Base-by-base conservation (phyloP, 306 rosid species). In the Lupinus albus region DNA sequence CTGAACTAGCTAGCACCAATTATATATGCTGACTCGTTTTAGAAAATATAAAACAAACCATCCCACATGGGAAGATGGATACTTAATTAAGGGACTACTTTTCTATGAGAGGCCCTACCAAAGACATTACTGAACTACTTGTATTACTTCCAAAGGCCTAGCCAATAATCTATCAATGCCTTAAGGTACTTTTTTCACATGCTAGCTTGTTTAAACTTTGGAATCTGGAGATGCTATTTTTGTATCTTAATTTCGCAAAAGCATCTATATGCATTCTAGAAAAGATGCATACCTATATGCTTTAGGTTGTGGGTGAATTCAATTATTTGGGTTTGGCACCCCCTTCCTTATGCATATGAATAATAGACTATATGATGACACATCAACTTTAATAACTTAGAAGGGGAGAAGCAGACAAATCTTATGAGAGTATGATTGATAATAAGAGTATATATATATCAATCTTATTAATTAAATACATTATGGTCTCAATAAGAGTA, bases 141-240 rank as follows among this genome's bases (percentile, higher is more conserved):
- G 60, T 57, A 3, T 33, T 54, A 14, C 70, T 67, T 61, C 67
- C 54, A 54, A 54, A 61, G 67, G 14, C 39, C 68, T 72, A 50
- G 44, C 53, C 47, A 78, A 74, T 64, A 73, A 79, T 74, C 69
- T 51, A 21, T 60, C 2, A 4, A 51, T 73, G 67, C 75, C 68
- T 73, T 61, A 8, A 67, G 30, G 50, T 72, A 21, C 10, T 67
- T 78, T 78, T 78, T 78, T 73, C 83, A 73, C 83, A 68, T 73
- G 83, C 0, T 55, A 68, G 83, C 0, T 55, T 67, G 51, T 47
- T 73, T 67, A 1, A 66, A 59, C 73, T 78, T 61, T 73, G 18
- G 78, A 79, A 79, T 54, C 75, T 61, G 53, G 65, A 36, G 52
- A 68, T 73, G 78, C 52, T 58, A 50, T 17, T 64, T 30, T 58